Evolutionary conservation across 129 eudicot genomes (phyloP).

Genomic region (Artemisia tridentata): DNA sequence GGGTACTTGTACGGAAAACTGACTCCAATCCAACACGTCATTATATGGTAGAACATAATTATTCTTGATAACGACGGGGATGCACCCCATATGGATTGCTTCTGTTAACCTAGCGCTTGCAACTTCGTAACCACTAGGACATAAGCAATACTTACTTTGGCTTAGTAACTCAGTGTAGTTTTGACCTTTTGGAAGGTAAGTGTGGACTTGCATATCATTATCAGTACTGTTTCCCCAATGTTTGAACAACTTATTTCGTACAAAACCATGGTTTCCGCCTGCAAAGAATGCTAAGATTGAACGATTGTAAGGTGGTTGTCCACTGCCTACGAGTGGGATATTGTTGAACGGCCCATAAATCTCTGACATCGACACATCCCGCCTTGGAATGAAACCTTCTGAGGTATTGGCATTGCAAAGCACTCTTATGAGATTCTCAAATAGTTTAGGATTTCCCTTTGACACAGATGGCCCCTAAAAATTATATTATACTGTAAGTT

Average conservation of each 20-base stretch:
- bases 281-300: conserved; percentile 67
- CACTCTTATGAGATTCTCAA: conserved; percentile 53
- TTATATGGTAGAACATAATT: conserved; percentile 59
- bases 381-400: conserved; percentile 53
- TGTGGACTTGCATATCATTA: conserved; percentile 42
- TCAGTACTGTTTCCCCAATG: conserved; percentile 66
- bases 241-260: conserved; percentile 51
- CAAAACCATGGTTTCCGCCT: conserved; percentile 71
- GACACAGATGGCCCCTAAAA: conserved; percentile 49
- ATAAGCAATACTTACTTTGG: conserved; percentile 55
- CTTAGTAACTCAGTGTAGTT: conserved; percentile 50
- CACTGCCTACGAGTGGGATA: conserved; percentile 31
- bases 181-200: conserved; percentile 46
- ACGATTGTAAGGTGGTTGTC: conserved; percentile 52
- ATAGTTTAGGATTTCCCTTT: conserved; percentile 32
- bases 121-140: conserved; percentile 87
- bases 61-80: conserved; percentile 57
- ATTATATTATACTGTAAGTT: neutral
- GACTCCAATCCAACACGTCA: conserved; percentile 69
- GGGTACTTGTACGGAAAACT: conserved; percentile 48
- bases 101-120: conserved; percentile 77
- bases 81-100: conserved; percentile 62
- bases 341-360: conserved; percentile 49
- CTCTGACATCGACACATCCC: conserved; percentile 71
- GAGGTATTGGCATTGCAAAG: conserved; percentile 79